Evolutionary conservation across 148 eudicot species (phyloP).

Genomic region (Rhododendron williamsianum): DNA sequence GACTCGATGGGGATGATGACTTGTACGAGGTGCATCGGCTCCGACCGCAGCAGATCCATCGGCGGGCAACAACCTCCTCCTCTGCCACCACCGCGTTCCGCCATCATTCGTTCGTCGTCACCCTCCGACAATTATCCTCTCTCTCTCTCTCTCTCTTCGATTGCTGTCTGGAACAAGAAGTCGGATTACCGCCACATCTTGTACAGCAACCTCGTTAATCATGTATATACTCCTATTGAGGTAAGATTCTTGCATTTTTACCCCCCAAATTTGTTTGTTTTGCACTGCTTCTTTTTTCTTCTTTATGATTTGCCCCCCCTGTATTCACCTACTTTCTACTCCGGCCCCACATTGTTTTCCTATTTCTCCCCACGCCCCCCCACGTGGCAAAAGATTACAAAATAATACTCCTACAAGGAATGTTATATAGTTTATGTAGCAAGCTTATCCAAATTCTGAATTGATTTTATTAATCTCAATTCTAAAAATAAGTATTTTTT

Average conservation of each 20-base stretch:
- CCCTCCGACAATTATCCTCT: not conserved
- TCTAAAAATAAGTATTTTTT: no score
- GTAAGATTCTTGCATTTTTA: not conserved
- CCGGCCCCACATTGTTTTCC: not conserved
- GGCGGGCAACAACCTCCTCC: slow-evolving; percentile 44
- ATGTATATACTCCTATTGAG: not conserved
- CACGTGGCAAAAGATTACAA: not conserved
- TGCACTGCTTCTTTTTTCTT: not conserved
- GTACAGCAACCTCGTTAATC: not conserved
- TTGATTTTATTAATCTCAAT: no score
- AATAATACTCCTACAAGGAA: no score
- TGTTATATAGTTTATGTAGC: no score
- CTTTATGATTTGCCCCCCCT: not conserved
- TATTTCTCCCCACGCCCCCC: not conserved
- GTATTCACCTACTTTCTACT: not conserved
- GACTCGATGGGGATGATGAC: slow-evolving; percentile 54
- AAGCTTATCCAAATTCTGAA: no score
- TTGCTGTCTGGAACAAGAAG: not conserved
- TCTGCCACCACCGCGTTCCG: slow-evolving; percentile 26
- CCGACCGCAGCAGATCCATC: slow-evolving; percentile 57
- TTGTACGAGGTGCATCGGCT: slow-evolving; percentile 52
- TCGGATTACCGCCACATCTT: not conserved
- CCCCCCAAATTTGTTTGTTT: not conserved
- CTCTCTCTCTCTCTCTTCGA: not conserved
- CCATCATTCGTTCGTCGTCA: not conserved